Base-by-base conservation (phyloP, 2,329 filamentous ascomycete species). In the Byssochlamys sp. region DNA sequence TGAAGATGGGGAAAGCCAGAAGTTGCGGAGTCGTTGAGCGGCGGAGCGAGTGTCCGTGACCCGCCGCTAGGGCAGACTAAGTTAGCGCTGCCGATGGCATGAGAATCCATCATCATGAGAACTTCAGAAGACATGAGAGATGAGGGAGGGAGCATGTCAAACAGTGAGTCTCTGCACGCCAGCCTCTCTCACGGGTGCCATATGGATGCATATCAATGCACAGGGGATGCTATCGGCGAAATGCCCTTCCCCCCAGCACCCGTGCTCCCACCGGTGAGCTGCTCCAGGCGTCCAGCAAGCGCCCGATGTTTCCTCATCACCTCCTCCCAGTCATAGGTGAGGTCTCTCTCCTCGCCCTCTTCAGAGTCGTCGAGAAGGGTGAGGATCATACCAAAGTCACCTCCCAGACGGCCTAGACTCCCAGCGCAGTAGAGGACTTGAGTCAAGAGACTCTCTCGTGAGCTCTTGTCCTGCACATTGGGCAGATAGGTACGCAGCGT, bases 391-490 rank as follows among this genome's bases (percentile, higher is more conserved):
- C 91, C 88, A 73, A 99, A 99, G 71, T 99, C 94, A 1, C 90
- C 91, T 1, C 94, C 94, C 0, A 97, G 77, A 52, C 94, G 82
- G 0, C 92, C 92, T 53, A 99, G 77, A 73, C 91, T 96, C 52
- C 90, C 89, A 0, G 92, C 91, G 66, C 91, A 95, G 73, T 96
- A 97, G 7, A 97, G 77, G 0, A 96, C 89, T 70, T 97, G 92
- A 0, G 91, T 97, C 39, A 96, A 76, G 56, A 97, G 80, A 67
- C 90, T 95, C 69, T 97, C 92, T 31, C 91, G 80, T 0, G 89
- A 87, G 26, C 87, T 83, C 61, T 86, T 86, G 66, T 96, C 91
- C 62, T 82, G 84, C 2, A 97, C 84, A 54, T 88, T 90, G 0
- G 91, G 89, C 1, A 97, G 78, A 70, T 96, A 96, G 12, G 76